phyloP scores from a whole-genome alignment of 2,329 filamentous ascomycete genomes.

The Alternaria postmessia region DNA sequence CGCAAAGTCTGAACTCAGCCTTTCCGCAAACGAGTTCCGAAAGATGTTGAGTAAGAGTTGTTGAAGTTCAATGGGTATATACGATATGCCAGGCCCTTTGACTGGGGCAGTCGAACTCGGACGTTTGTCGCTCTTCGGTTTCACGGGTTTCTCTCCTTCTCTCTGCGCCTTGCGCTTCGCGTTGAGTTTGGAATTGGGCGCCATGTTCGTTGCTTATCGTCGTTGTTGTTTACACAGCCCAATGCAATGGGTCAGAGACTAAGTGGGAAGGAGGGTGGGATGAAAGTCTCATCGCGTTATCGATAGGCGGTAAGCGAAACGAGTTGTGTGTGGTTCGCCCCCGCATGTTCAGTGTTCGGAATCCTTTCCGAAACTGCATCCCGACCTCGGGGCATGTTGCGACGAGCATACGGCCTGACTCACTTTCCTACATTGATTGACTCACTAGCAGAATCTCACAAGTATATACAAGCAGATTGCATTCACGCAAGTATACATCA shows the following conservation, averaged over 20 bases:
- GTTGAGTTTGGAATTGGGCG: conserved; percentile 23
- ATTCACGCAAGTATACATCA: too few species aligned
- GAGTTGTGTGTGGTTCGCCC: not conserved
- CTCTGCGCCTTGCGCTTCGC: conserved; percentile 25
- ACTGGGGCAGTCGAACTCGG: conserved; percentile 3
- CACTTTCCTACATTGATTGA: not conserved
- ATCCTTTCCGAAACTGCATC: conserved; percentile 15
- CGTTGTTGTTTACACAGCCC: not conserved
- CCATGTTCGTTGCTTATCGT: conserved; percentile 7
- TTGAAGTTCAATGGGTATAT: conserved; percentile 64
- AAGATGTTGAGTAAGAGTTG: conserved; percentile 80
- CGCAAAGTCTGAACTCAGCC: conserved; percentile 57
- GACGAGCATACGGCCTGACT: not conserved
- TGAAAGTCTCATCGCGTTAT: conserved; percentile 22
- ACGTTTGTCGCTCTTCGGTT: conserved; percentile 6
- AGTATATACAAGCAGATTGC: not conserved
- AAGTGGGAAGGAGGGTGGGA: not conserved
- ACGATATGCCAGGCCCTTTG: conserved; percentile 15
- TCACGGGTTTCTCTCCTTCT: conserved; percentile 18
- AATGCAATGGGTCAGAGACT: not conserved
- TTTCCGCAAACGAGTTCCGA: conserved; percentile 65
- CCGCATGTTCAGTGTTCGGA: conserved; percentile 8
- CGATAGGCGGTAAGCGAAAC: conserved; percentile 17
- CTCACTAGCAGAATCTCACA: not conserved
- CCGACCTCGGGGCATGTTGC: conserved; percentile 6